These are phyloP conservation scores for Cutaneotrichosporon curvatum DNA, from an alignment of 1,284 basidiomycete species.

Conservation along the genomic window DNA sequence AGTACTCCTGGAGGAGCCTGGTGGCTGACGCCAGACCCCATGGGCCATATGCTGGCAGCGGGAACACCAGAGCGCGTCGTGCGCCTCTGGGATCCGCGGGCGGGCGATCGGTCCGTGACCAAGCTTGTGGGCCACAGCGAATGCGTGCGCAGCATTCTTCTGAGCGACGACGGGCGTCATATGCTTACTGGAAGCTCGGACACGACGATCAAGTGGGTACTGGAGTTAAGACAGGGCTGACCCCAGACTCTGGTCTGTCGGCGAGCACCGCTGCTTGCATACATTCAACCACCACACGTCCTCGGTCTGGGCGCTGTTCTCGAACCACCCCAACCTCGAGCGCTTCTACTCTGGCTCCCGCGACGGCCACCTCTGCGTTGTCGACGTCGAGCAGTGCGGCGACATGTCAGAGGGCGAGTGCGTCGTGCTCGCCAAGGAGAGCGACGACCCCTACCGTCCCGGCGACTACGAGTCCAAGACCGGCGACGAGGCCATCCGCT, in stretches of 20 bases:
- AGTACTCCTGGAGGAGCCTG: too few species aligned
- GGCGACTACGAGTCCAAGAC: conserved; percentile 37
- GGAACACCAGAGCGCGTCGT: conserved; percentile 88
- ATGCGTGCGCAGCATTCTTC: conserved; percentile 80
- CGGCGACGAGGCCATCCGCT: conserved; percentile 67
- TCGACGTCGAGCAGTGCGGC: conserved; percentile 74
- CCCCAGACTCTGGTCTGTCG: conserved; percentile 87
- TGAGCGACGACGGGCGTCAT: conserved; percentile 86
- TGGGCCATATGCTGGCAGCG: conserved; percentile 72
- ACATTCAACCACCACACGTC: conserved; percentile 95
- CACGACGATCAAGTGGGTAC: conserved; percentile 52
- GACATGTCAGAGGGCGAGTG: conserved; percentile 86
- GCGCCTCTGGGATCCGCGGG: conserved; percentile 85
- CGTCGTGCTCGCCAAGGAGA: conserved; percentile 69
- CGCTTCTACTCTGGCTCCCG: conserved; percentile 95
- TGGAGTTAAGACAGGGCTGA: neutral
- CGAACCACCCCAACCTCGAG: conserved; percentile 78
- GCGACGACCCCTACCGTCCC: conserved; percentile 17
- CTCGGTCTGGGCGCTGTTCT: conserved; percentile 89
- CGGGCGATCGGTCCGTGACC: conserved; percentile 54
- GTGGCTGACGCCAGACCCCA: conserved; percentile 52
- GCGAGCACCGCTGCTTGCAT: conserved; percentile 80
- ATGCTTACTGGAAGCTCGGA: conserved; percentile 84
- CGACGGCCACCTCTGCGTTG: conserved; percentile 77
- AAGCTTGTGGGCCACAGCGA: conserved; percentile 91